Evolutionary conservation across 1,139 yeast genomes (phyloP), one percentile per base, ranked within the genome.

Genomic region (Blastobotrys raffinosifermentans): DNA sequence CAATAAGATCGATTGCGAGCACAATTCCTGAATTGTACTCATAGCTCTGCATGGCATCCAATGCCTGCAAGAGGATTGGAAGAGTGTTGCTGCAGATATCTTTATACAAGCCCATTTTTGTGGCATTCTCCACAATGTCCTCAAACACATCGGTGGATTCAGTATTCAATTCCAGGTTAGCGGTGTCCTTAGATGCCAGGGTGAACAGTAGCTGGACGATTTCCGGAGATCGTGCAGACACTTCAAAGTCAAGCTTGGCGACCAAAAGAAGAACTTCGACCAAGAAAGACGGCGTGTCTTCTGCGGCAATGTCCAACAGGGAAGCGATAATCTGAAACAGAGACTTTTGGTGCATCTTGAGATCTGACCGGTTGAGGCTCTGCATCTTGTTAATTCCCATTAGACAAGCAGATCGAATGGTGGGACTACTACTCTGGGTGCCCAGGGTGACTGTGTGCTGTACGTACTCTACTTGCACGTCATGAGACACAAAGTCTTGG

Each of bases 231-330:
- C 63, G 61, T 7, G 73, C 63, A 10, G 69, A 61, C 1, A 50
- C 39, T 5, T 49, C 47, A 31, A 64, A 64, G 43, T 69, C 63
- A n/a, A 71, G 60, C 40, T 71, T 63, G 41, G 82, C 67, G 2
- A 80, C 73, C 8, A 70, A 67, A 1, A 78, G 69, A 19, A 83
- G 61, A 0, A 82, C 74, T 54, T 87, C 96, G n/a, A 85, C 70
- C 34, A 87, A 61, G 32, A 82, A 69, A 0, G 91, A 75, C 19
- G 85, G 77, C 0, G 95, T 75, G 51, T 89, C 97, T 34, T 85
- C 96, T 35, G 78, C 84, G 1, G 94, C 75, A 1, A 76, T 81
- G 1, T 70, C 73, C 2, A 73, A 56, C n/a, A 87, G 58, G 2
- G 70, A 57, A 2, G 60, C 50, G 13, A 77, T 64, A 2, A 69